Evolutionary conservation across 768 basidiomycete genomes (phyloP).

Genomic region (Daedalea quercina): DNA sequence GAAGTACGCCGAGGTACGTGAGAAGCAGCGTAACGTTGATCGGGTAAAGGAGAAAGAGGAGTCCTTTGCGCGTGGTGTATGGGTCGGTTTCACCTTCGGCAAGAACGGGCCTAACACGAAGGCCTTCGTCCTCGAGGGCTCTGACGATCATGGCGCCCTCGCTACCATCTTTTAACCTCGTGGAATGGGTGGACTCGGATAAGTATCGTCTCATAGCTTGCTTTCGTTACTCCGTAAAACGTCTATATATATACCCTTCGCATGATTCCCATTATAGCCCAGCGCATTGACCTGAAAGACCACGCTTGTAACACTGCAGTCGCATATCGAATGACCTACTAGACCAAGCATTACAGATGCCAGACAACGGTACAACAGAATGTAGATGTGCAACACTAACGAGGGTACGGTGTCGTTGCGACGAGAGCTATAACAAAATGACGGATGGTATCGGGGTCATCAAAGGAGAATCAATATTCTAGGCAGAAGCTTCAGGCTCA

Average conservation of each 20-base stretch:
- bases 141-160: slow-evolving; percentile 24
- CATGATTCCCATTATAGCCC: background rate
- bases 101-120: slow-evolving; percentile 67
- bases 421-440: background rate
- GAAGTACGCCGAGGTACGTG: slow-evolving; percentile 96
- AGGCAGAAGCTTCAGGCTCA: background rate
- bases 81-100: slow-evolving; percentile 91
- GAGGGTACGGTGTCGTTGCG: background rate
- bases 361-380: background rate
- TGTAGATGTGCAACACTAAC: background rate
- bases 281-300: background rate
- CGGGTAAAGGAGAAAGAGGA: slow-evolving; percentile 87
- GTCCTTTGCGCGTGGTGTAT: slow-evolving; percentile 61
- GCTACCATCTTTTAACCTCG: slow-evolving; percentile 29
- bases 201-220: background rate
- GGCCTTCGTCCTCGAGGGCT: slow-evolving; percentile 23
- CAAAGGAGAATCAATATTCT: background rate
- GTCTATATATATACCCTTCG: background rate
- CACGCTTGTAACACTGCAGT: background rate
- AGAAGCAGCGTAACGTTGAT: slow-evolving; percentile 94
- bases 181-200: background rate
- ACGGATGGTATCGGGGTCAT: background rate
- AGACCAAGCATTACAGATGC: background rate
- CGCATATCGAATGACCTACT: background rate
- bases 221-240: background rate